These are phyloP conservation scores for Saccharomyces hybrid DNA, from an alignment of 1,139 yeast species.

Conservation along the genomic window DNA sequence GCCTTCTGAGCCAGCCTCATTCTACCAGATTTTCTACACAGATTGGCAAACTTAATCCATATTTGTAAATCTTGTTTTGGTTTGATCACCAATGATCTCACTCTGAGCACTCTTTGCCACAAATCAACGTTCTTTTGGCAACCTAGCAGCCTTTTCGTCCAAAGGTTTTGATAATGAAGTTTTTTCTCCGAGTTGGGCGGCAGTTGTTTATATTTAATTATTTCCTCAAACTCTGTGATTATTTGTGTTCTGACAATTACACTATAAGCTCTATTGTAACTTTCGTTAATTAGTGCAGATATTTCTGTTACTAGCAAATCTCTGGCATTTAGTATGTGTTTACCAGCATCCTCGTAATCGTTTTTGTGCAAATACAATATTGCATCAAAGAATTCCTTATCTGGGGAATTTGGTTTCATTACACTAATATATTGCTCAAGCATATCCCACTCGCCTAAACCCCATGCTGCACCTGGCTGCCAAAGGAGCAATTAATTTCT, in stretches of 20 bases:
- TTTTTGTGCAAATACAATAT: constrained; percentile 78
- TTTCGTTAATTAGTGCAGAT: constrained; percentile 89
- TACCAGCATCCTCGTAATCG: constrained; percentile 73
- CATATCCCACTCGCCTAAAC: constrained; percentile 91
- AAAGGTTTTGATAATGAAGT: constrained; percentile 73
- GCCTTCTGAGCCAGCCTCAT: constrained; percentile 90
- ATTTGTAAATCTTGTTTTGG: constrained; percentile 97
- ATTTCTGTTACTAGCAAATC: constrained; percentile 88
- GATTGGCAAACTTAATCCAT: constrained; percentile 96
- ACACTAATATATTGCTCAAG: constrained; percentile 88
- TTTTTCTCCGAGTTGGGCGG: constrained; percentile 79
- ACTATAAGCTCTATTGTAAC: constrained; percentile 93
- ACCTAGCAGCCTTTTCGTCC: constrained; percentile 88
- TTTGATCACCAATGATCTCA: constrained; percentile 86
- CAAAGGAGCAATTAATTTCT: constrained; percentile 83
- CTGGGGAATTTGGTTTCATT: constrained; percentile 90
- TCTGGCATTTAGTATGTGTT: constrained; percentile 75
- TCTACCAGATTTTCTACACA: constrained; percentile 90
- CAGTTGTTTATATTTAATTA: constrained; percentile 76
- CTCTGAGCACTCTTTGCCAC: constrained; percentile 94
- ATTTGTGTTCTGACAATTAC: constrained; percentile 95
- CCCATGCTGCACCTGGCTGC: constrained; percentile 99
- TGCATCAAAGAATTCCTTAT: constrained; percentile 89
- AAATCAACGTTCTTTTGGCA: constrained; percentile 96
- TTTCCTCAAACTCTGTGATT: constrained; percentile 94